Percentiles rank a stretch among this genome's conserved stretches.
Evolutionary conservation across 2,329 filamentous ascomycete genomes (phyloP).

Genomic region (Gliomastix tumulicola): DNA sequence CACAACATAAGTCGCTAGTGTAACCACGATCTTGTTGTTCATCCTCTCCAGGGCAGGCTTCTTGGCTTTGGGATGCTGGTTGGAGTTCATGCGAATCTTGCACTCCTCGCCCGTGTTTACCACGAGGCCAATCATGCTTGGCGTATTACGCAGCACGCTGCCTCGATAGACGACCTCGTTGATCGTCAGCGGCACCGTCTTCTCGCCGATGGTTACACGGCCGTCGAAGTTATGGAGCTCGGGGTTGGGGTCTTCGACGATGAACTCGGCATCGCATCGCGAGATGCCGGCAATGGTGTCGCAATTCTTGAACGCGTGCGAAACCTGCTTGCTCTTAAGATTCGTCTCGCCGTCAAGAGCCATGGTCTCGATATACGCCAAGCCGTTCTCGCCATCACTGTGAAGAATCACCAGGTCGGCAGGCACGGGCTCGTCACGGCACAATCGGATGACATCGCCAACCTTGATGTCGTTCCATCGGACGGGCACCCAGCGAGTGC

Average conservation of each 20-base stretch:
- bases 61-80: conserved; percentile 80
- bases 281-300: conserved; percentile 45
- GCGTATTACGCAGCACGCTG: conserved; percentile 77
- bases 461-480: conserved; percentile 40
- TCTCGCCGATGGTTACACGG: conserved; percentile 49
- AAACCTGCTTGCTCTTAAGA: conserved; percentile 67
- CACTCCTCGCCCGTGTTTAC: conserved; percentile 89
- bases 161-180: conserved; percentile 82
- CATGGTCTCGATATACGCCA: conserved; percentile 84
- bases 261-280: conserved; percentile 51
- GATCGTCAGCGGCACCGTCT: conserved; percentile 64
- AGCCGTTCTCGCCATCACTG: conserved; percentile 66
- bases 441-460: conserved; percentile 40
- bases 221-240: conserved; percentile 74
- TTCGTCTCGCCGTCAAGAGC: conserved; percentile 79
- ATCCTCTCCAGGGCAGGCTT: conserved; percentile 69
- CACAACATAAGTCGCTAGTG: conserved; percentile 74
- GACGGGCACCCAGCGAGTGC: conserved; percentile 42
- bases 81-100: conserved; percentile 89
- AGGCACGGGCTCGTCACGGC: conserved; percentile 70
- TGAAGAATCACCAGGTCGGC: conserved; percentile 78
- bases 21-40: conserved; percentile 75
- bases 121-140: conserved; percentile 65
- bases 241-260: conserved; percentile 70
- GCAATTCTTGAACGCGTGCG: conserved; percentile 54